These are phyloP conservation scores for Candida ponderosae DNA, from an alignment of 805 yeast species.

Conservation along the genomic window DNA sequence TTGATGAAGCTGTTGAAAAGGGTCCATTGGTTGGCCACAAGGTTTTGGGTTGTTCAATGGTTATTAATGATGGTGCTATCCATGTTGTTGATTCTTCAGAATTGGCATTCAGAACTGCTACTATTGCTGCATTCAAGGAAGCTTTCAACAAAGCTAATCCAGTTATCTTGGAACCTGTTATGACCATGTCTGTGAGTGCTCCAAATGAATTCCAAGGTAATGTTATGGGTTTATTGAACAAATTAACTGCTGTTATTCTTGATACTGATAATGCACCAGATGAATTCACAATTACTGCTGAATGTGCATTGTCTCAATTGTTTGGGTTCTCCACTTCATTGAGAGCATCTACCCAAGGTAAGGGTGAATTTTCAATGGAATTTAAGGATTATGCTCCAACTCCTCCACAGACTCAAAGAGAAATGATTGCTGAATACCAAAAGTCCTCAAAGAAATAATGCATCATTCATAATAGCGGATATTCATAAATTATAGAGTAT, in stretches of 20 bases:
- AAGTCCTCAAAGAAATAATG: conserved; percentile 52
- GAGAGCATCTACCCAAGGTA: conserved; percentile 97
- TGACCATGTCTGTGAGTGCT: conserved; percentile 88
- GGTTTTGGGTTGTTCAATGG: conserved; percentile 89
- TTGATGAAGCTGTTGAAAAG: conserved; percentile 88
- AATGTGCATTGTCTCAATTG: conserved; percentile 93
- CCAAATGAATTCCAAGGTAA: conserved; percentile 95
- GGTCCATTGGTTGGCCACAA: conserved; percentile 96
- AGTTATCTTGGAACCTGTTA: conserved; percentile 90
- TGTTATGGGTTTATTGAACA: conserved; percentile 86
- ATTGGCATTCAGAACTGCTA: conserved; percentile 89
- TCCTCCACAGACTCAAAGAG: conserved; percentile 81
- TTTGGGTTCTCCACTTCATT: conserved; percentile 93
- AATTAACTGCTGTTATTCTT: conserved; percentile 82
- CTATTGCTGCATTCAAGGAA: conserved; percentile 84
- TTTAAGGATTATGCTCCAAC: conserved; percentile 90
- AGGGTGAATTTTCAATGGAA: conserved; percentile 95
- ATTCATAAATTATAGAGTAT: no score
- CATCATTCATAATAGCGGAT: no score
- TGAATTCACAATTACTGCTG: conserved; percentile 89
- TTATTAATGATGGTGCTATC: conserved; percentile 92
- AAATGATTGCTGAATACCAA: conserved; percentile 77
- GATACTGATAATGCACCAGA: conserved; percentile 94
- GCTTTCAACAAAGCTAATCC: conserved; percentile 83
- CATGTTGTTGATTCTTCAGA: conserved; percentile 97